A percentile compares a stretch with the other conserved stretches of the same genome.
phyloP scores from a whole-genome alignment of 495 filamentous ascomycete species.

The Lasiosphaeriaceae sp. region DNA sequence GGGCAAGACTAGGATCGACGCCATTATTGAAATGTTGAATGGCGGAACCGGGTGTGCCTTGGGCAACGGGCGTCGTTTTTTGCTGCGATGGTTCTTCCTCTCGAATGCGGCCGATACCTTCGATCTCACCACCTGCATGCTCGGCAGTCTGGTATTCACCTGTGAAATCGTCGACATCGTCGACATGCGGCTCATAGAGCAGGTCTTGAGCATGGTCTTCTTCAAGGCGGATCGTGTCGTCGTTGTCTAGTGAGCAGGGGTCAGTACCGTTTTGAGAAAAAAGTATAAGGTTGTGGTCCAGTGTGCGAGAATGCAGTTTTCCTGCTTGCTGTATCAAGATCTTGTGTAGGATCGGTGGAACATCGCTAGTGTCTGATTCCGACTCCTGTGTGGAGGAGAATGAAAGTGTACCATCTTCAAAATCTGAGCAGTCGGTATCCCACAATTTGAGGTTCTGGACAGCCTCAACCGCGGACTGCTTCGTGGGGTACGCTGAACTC shows the following conservation, averaged over 20 bases:
- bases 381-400: too few species aligned
- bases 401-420: neutral
- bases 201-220: neutral
- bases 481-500: neutral
- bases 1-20: neutral
- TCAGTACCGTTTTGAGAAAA: too few species aligned
- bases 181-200: neutral
- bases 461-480: neutral
- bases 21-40: conserved; percentile 2
- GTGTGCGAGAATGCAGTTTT: too few species aligned
- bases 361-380: too few species aligned
- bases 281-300: too few species aligned
- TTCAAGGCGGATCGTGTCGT: too few species aligned
- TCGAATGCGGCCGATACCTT: too few species aligned
- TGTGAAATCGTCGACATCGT: neutral
- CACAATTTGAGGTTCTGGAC: too few species aligned
- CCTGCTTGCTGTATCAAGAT: too few species aligned
- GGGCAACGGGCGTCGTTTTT: neutral
- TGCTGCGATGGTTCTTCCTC: too few species aligned
- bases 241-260: too few species aligned
- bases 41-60: conserved; percentile 9
- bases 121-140: neutral
- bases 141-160: neutral
- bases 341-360: too few species aligned
- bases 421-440: neutral